Evolutionary conservation across 306 rosid genomes (phyloP), one percentile per base, ranked within the genome.

Genomic region (Trifolium repens): DNA sequence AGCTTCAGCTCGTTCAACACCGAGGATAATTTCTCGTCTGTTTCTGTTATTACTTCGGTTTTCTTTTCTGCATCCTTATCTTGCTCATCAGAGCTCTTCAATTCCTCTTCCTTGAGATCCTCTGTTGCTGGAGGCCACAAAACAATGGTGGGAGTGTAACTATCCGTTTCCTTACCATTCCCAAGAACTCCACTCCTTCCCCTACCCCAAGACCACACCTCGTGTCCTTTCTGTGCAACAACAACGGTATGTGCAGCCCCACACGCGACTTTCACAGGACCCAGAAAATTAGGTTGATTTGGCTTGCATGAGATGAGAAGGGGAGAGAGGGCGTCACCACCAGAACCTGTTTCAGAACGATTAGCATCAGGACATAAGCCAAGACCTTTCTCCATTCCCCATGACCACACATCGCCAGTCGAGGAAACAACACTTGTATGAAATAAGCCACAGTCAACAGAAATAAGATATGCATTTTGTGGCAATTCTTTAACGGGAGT

Each of bases 381-480:
- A 50, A 94, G 97, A 69, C 98, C 98, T 85, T 81, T 91, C 87
- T 83, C 94, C 98, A 94, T 94, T 80, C 98, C 98, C 98, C 98
- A 94, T 2, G 91, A 91, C 97, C 98, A 91, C 74, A 90, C 93
- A 75, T 87, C 90, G 62, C 98, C 98, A 1, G 78, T 84, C 2
- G 93, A 86, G 47, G 98, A 94, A 81, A 87, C 93, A 59, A 88
- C 91, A 72, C 97, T 85, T 0, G 96, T 90, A 80, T 94, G 98
- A 78, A 94, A 94, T 71, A 94, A 81, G 74, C 98, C 97, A 78
- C 98, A 94, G 81, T 81, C 96, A 26, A 90, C 75, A 44, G 87
- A 85, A 58, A 82, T 49, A 54, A 94, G 87, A 58, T 76, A 55
- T 44, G 80, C 69, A 40, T 76, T 14, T 44, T 80, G 80, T 5